A percentile compares a stretch with the other conserved stretches of the same genome.
Evolutionary conservation across 805 yeast species (phyloP).

Genomic region (Saturnispora serradocipensis): DNA sequence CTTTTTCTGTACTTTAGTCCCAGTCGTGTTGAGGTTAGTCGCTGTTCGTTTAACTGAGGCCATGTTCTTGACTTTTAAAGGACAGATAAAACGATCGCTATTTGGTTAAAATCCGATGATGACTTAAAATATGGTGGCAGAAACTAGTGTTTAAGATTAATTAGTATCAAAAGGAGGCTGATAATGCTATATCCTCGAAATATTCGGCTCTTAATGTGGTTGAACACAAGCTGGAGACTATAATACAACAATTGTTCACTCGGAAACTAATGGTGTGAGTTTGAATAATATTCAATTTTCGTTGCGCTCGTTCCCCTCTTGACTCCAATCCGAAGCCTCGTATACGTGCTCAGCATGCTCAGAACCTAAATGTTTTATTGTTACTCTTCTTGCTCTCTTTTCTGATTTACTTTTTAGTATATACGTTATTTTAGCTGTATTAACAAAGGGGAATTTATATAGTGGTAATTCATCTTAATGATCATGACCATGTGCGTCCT

Average conservation of each 20-base stretch:
- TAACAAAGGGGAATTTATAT: not conserved
- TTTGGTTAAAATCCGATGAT: not conserved
- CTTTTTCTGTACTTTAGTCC: constrained; percentile 22
- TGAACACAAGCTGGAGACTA: constrained; percentile 2
- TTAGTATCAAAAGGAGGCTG: not conserved
- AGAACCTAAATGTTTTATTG: not conserved
- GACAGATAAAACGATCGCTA: not conserved
- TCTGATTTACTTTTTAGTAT: not conserved
- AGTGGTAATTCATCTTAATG: not conserved
- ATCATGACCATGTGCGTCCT: constrained; percentile 79
- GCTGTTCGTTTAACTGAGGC: not conserved
- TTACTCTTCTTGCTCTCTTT: not conserved
- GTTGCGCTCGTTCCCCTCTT: constrained; percentile 11
- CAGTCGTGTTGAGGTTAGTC: not conserved
- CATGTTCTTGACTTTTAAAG: not conserved
- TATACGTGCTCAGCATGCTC: not conserved
- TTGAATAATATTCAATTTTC: not conserved
- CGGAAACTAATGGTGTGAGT: not conserved
- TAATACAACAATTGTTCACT: not conserved
- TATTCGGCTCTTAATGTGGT: not conserved
- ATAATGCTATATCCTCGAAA: not conserved
- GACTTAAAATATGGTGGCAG: not conserved
- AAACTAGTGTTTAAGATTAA: not conserved
- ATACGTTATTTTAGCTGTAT: not conserved
- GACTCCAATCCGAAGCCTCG: not conserved